phyloP scores from a whole-genome alignment of 306 rosid genomes.

The Crotalaria pallida region DNA sequence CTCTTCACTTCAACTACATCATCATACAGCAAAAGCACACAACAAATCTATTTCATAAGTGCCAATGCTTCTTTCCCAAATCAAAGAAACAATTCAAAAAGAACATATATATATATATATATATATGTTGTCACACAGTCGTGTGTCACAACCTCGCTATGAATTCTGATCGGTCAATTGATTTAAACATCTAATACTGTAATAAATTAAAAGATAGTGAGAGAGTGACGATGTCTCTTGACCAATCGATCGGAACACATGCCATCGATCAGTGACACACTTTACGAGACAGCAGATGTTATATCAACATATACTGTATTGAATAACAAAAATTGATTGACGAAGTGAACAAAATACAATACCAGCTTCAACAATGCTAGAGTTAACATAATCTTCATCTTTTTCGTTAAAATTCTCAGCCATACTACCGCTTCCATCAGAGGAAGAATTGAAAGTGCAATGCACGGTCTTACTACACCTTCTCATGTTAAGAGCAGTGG shows the following conservation, averaged over 20 bases:
- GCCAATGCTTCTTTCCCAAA: neutral
- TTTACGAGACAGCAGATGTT: neutral
- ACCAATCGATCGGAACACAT: too few species aligned
- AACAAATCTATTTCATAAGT: neutral
- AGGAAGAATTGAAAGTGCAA: conserved; percentile 63
- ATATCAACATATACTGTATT: neutral
- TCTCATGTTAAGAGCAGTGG: conserved; percentile 17
- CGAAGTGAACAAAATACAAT: conserved; percentile 22
- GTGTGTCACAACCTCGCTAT: too few species aligned
- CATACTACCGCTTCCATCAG: conserved; percentile 65
- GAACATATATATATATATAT: too few species aligned
- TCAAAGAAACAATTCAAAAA: neutral
- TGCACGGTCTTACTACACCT: conserved; percentile 42
- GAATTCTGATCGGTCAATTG: too few species aligned
- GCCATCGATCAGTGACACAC: too few species aligned
- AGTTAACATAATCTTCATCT: conserved; percentile 71
- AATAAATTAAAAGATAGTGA: too few species aligned
- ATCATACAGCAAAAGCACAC: neutral
- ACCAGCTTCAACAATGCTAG: conserved; percentile 74
- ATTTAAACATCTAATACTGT: too few species aligned
- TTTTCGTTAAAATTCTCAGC: conserved; percentile 68
- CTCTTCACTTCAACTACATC: conserved; percentile 83
- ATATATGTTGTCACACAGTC: too few species aligned
- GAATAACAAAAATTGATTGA: neutral
- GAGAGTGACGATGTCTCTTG: too few species aligned